Base-by-base conservation (phyloP, 495 filamentous ascomycete genomes). In the Aspergillus diversus region DNA sequence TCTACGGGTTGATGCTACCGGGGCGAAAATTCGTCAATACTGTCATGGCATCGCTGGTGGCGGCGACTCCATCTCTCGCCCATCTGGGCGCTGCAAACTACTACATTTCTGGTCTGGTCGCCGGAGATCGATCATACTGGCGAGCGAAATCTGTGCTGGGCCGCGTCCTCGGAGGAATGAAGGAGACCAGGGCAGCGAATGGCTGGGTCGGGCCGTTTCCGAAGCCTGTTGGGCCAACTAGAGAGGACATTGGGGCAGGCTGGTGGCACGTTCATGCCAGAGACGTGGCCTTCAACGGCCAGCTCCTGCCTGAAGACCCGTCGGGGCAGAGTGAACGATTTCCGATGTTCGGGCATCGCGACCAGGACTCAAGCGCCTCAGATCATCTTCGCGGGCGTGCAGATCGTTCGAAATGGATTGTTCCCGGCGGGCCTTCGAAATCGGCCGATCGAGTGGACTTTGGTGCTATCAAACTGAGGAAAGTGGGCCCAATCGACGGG, bases 131-230 rank as follows among this genome's bases (percentile, higher is more conserved):
- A 32, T 12, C 12, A 11, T 55, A 55, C 32, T 55, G 53, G 53
- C 53, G 11, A 7, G 17, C n/a, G 33, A 32, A 33, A 16, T n/a
- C 32, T 7, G 53, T 37, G 3, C 32, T 55, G 7, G 53, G 53
- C n/a, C 53, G 53, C 53, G 33, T 55, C 32, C 53, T 55, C n/a
- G 53, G 53, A 32, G 32, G 53, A 4, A 16, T 35, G 5, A 13
- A 0, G 9, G 33, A 39, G 3, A 33, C 21, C 32, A 39, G 16
- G 15, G 35, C 53, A 8, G 13, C 39, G 4, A 6, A 8, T 21
- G 53, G 53, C 5, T 55, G 53, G 53, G 17, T 55, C 8, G 53
- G 53, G 15, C 53, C 53, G 0, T n/a, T 43, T 9, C 39, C 39
- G 4, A 27, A 2, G 21, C 21, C 21, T 1, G 21, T 27, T 27